Evolutionary conservation across 345 rosid genomes (phyloP), one percentile per base, ranked within the genome.

Genomic region (Sisymbrium irio): DNA sequence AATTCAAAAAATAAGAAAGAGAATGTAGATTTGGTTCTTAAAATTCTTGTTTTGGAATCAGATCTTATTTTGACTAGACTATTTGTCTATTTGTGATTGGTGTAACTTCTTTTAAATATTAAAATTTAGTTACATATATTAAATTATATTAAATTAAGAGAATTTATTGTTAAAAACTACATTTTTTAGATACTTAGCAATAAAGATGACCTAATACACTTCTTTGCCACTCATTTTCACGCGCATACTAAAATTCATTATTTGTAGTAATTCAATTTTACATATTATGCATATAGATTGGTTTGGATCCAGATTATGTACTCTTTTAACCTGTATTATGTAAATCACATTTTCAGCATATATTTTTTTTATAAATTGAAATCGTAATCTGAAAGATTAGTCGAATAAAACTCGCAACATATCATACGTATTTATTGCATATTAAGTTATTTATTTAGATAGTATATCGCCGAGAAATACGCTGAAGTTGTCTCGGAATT

Each of bases 401-500:
- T 18, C n/a, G 68, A 44, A 15, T 41, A 65, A 9, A 63, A 33
- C 14, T 54, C 6, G 33, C 4, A 65, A 46, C 56, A 51, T 27
- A 66, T 37, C 60, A 10, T 14, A 37, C n/a, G 11, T 66, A 6
- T 36, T 7, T 30, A 45, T 62, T n/a, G 7, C 13, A 60, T 61
- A 25, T 27, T 10, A 1, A 65, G 9, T 44, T 44, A 44, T 41
- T 20, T 18, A n/a, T n/a, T n/a, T n/a, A 39, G 8, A 39, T 54
- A 39, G 51, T 71, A 71, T 71, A 25, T 40, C 9, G 9, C 64
- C 63, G 25, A 20, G 42, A 60, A 41, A 30, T 11, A 54, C 19
- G 65, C 32, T 22, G 57, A 42, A 63, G 13, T 63, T 44, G 39
- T 44, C 57, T 73, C 57, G 65, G 59, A 35, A 73, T 56, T 65